Evolutionary conservation across 768 basidiomycete species (phyloP).

Genomic region (Coprinellus micaceus): DNA sequence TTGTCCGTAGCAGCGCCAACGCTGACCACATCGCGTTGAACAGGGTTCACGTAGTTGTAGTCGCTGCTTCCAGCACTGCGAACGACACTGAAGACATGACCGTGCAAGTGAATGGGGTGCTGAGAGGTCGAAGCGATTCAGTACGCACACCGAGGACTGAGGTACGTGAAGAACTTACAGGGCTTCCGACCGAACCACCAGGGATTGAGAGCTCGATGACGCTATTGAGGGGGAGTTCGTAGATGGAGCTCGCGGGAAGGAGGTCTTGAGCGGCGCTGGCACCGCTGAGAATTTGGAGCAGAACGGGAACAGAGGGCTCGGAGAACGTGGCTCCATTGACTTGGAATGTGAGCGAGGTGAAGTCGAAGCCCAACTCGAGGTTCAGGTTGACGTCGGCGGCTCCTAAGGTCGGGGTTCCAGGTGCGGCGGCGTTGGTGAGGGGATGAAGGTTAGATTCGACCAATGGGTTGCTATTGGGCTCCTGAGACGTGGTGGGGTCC

Average conservation of each 20-base stretch:
- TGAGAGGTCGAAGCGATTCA: constrained; percentile 1
- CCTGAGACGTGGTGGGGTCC: constrained; percentile 30
- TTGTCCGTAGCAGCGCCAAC: constrained; percentile 22
- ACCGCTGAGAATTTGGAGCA: too few species aligned
- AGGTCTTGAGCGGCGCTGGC: constrained; percentile 29
- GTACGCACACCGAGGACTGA: not conserved
- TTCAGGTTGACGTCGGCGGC: constrained; percentile 23
- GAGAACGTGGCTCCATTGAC: constrained; percentile 27
- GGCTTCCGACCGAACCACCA: constrained; percentile 24
- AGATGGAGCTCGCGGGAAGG: constrained; percentile 35
- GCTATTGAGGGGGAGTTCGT: constrained; percentile 35
- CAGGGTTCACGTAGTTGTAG: constrained; percentile 22
- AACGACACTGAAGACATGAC: constrained; percentile 27
- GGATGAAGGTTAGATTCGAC: constrained; percentile 23
- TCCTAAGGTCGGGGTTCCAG: constrained; percentile 16
- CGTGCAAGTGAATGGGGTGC: constrained; percentile 43
- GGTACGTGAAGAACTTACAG: constrained; percentile 24
- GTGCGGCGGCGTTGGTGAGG: constrained; percentile 10
- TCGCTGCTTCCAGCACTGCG: not conserved
- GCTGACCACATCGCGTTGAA: constrained; percentile 29
- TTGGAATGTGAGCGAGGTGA: constrained; percentile 5
- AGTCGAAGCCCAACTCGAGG: constrained; percentile 15
- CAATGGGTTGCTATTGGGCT: constrained; percentile 20
- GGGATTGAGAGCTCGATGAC: constrained; percentile 40
- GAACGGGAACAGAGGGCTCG: too few species aligned